A percentile compares a stretch with the other conserved stretches of the same genome.
phyloP scores from a whole-genome alignment of 164 flowering plant genomes.

The Stephania cephalantha region DNA sequence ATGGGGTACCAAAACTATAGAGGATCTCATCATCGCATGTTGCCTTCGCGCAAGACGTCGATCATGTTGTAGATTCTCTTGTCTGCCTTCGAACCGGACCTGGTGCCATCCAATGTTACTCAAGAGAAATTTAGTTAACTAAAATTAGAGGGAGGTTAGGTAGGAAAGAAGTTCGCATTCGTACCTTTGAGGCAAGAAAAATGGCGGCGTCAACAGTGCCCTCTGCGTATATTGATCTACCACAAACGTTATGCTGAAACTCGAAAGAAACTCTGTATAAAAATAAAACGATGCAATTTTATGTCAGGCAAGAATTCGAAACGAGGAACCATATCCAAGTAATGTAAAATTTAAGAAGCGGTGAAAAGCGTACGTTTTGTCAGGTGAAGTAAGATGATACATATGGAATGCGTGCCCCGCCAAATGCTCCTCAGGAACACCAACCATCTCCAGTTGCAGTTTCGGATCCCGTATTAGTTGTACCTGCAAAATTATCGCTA shows the following conservation, averaged over 20 bases:
- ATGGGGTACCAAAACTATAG: too few relatives aligned
- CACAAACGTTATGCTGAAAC: slow-evolving; percentile 97
- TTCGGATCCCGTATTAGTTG: slow-evolving; percentile 70
- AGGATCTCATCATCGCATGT: slow-evolving; percentile 48
- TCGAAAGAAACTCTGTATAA: slow-evolving; percentile 78
- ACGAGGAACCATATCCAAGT: not conserved
- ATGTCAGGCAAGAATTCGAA: slow-evolving; percentile 3
- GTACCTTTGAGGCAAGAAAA: slow-evolving; percentile 82
- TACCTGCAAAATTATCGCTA: slow-evolving; percentile 32
- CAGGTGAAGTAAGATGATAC: slow-evolving; percentile 85
- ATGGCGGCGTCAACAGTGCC: slow-evolving; percentile 85
- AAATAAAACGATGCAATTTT: not conserved
- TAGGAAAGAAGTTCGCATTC: not conserved
- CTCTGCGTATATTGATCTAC: slow-evolving; percentile 94
- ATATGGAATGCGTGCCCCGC: slow-evolving; percentile 89
- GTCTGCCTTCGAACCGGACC: slow-evolving; percentile 58
- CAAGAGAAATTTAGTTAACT: slow-evolving; percentile 2
- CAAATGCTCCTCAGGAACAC: slow-evolving; percentile 85
- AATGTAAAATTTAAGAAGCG: not conserved
- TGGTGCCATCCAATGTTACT: slow-evolving; percentile 23
- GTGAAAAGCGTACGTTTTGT: slow-evolving; percentile 51
- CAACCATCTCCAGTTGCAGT: slow-evolving; percentile 76
- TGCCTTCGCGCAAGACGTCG: slow-evolving; percentile 87
- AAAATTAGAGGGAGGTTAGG: not conserved
- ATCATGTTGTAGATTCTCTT: slow-evolving; percentile 83